These are phyloP conservation scores for Ustilago sp. DNA, from an alignment of 1,284 basidiomycete genomes.

Conservation along the genomic window DNA sequence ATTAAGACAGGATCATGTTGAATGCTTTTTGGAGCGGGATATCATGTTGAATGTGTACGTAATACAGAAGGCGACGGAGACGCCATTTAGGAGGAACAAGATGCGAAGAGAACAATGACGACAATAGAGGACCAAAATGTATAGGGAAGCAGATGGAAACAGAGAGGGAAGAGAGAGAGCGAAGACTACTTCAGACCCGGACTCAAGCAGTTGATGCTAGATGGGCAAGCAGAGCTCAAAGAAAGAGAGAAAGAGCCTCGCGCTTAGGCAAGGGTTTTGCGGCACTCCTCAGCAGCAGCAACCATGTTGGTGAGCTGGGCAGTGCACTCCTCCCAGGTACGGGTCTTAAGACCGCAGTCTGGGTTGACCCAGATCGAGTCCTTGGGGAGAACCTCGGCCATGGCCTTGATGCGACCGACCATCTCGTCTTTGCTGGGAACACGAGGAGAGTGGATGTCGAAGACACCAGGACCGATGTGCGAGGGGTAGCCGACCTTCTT, in stretches of 20 bases:
- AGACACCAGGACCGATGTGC: constrained; percentile 91
- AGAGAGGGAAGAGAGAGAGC: not conserved
- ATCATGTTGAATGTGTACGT: constrained; percentile 59
- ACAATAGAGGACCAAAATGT: constrained; percentile 31
- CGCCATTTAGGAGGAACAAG: constrained; percentile 16
- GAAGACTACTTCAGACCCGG: constrained; percentile 6
- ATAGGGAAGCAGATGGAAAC: constrained; percentile 16
- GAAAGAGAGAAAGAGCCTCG: not conserved
- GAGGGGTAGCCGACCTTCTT: constrained; percentile 95
- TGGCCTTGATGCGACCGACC: constrained; percentile 87
- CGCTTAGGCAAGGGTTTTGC: constrained; percentile 73
- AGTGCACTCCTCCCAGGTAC: constrained; percentile 75
- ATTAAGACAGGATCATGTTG: constrained; percentile 47
- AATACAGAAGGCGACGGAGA: constrained; percentile 41
- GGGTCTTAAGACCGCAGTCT: constrained; percentile 75
- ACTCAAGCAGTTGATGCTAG: constrained; percentile 42
- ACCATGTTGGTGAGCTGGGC: constrained; percentile 69
- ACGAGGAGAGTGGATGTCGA: constrained; percentile 99
- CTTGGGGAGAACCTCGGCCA: constrained; percentile 71
- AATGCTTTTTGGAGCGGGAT: constrained; percentile 53
- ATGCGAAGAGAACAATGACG: constrained; percentile 31
- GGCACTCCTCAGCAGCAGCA: constrained; percentile 81
- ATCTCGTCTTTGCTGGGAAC: constrained; percentile 89
- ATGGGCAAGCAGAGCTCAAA: constrained; percentile 18
- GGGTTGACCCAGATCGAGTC: constrained; percentile 84